These are phyloP conservation scores for Chrysochromulina tobinii DNA, from an alignment of 78 protist species.

Conservation along the genomic window DNA sequence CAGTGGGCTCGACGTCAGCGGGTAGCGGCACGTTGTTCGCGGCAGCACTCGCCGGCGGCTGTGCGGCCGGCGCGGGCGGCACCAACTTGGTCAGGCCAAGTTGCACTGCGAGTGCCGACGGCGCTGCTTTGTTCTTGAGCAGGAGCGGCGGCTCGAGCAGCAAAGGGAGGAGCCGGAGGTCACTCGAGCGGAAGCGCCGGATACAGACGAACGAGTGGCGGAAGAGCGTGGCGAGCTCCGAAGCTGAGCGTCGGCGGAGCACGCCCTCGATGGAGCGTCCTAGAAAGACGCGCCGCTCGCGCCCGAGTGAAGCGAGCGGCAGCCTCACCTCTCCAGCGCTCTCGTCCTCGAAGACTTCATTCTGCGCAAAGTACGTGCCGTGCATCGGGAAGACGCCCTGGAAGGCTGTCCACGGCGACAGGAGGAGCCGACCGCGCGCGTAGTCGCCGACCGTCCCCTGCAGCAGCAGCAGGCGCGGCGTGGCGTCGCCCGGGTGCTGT, in stretches of 20 bases:
- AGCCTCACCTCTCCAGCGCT: not conserved
- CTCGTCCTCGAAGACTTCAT: constrained; percentile 8
- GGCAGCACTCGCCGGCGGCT: not conserved
- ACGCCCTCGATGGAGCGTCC: not conserved
- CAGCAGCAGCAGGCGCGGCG: not conserved
- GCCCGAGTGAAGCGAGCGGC: not conserved
- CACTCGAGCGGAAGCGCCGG: not conserved
- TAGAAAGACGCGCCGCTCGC: not conserved
- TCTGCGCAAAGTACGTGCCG: not conserved
- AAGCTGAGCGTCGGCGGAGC: not conserved
- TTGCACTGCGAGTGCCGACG: not conserved
- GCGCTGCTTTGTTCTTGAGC: not conserved
- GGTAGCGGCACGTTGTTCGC: not conserved
- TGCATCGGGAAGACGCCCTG: not conserved
- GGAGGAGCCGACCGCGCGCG: not conserved
- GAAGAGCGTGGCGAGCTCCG: not conserved
- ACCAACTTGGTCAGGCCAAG: not conserved
- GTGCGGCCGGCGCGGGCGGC: not conserved
- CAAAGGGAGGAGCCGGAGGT: not conserved
- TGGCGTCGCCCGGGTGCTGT: not conserved
- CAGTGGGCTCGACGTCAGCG: not conserved
- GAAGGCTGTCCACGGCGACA: constrained; percentile 3
- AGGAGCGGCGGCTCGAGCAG: not conserved
- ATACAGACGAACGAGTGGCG: not conserved
- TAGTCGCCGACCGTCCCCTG: not conserved